phyloP scores from a whole-genome alignment of 345 rosid genomes.

The Raphanus sativus region DNA sequence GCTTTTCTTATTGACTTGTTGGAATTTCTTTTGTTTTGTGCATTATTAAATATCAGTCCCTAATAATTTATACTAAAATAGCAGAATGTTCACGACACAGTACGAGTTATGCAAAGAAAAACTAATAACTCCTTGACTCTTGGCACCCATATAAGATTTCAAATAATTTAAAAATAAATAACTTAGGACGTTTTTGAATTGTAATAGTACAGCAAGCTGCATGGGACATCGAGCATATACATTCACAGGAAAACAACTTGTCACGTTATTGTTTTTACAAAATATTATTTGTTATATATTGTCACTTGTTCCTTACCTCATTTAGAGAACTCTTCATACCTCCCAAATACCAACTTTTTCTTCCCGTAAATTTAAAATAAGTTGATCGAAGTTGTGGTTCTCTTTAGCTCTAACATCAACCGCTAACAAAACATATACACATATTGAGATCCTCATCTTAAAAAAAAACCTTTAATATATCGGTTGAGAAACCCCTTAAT shows the following conservation, averaged over 20 bases:
- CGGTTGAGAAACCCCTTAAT: neutral
- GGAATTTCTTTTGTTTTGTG: neutral
- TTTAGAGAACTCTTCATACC: constrained; percentile 26
- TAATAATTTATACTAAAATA: neutral
- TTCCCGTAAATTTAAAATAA: neutral
- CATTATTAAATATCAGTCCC: neutral
- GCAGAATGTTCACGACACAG: neutral
- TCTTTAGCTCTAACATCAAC: neutral
- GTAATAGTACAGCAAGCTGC: constrained; percentile 6
- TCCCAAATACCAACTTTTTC: constrained; percentile 23
- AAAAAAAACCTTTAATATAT: neutral
- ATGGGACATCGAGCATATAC: constrained; percentile 13
- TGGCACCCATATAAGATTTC: neutral
- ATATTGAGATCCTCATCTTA: neutral
- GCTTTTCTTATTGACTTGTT: neutral
- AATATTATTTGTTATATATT: constrained; percentile 7
- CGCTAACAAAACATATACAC: neutral
- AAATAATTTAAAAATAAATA: neutral
- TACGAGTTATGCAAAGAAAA: no score
- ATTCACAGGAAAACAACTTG: constrained; percentile 13
- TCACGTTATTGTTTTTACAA: constrained; percentile 27
- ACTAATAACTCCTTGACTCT: neutral
- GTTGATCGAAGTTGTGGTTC: neutral
- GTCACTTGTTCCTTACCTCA: constrained; percentile 10
- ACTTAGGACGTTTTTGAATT: neutral